Conservation (phyloP, 352 stramenopile species). For the Phytophthora sansomeana region DNA sequence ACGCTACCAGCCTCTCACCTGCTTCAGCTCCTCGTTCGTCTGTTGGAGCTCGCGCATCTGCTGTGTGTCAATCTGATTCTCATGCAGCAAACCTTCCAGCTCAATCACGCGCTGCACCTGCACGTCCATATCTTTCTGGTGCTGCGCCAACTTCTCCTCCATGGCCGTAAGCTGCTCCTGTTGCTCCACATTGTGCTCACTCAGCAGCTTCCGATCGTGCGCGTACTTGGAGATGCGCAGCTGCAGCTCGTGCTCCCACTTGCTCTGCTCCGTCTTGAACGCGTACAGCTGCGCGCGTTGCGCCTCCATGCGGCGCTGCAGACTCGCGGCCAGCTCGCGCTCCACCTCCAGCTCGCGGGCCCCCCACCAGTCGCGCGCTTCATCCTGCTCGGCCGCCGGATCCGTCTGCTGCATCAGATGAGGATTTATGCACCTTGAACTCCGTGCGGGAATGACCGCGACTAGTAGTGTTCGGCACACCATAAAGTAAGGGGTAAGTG, state of each 20-base stretch:
- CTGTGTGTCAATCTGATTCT: slow-evolving; percentile 49
- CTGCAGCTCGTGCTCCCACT: slow-evolving; percentile 84
- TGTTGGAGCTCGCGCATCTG: slow-evolving; percentile 43
- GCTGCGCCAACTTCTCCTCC: slow-evolving; percentile 52
- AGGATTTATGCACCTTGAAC: slow-evolving; percentile 1
- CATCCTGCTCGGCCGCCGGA: slow-evolving; percentile 7
- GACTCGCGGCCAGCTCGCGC: slow-evolving; percentile 44
- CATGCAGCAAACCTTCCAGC: slow-evolving; percentile 63
- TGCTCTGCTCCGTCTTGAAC: slow-evolving; percentile 85
- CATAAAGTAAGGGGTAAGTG: not conserved
- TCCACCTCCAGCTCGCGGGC: slow-evolving; percentile 53
- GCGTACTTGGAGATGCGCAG: slow-evolving; percentile 81
- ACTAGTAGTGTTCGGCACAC: not conserved
- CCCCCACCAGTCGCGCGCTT: slow-evolving; percentile 65
- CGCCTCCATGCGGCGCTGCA: slow-evolving; percentile 78
- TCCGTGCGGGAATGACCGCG: not conserved
- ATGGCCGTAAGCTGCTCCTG: slow-evolving; percentile 60
- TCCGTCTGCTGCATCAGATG: slow-evolving; percentile 1
- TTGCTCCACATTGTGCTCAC: slow-evolving; percentile 84
- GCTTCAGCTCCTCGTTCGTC: slow-evolving; percentile 53
- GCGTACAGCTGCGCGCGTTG: slow-evolving; percentile 76
- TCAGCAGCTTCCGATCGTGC: slow-evolving; percentile 80
- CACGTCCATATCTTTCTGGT: slow-evolving; percentile 66
- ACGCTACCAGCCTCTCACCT: slow-evolving; percentile 36
- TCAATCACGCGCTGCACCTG: slow-evolving; percentile 69